These are phyloP conservation scores for Nemania diffusa DNA, from an alignment of 2,329 filamentous ascomycete species.

Conservation along the genomic window DNA sequence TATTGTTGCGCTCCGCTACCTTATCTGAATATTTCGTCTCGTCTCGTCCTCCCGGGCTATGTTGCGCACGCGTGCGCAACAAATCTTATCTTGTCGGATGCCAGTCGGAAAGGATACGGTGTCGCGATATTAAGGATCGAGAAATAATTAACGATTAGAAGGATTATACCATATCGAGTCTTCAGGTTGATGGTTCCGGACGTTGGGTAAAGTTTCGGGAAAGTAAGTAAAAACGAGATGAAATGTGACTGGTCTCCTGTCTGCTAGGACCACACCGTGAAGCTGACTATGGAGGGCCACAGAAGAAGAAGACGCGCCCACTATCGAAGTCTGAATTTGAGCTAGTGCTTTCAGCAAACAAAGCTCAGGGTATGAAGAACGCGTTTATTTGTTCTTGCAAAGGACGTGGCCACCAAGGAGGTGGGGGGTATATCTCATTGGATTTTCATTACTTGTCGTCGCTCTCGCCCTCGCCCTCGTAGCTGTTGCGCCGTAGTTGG, in stretches of 20 bases:
- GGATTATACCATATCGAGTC: background rate
- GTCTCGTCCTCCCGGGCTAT: background rate
- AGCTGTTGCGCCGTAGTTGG: slow-evolving; percentile 21
- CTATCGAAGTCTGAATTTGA: background rate
- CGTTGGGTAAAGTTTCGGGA: background rate
- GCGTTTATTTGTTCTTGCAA: slow-evolving; percentile 16
- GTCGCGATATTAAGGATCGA: slow-evolving; percentile 6
- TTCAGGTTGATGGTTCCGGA: background rate
- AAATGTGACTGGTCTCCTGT: background rate
- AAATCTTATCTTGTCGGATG: background rate
- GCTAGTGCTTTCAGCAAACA: slow-evolving; percentile 10
- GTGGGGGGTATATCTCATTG: background rate
- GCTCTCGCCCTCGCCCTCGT: slow-evolving; percentile 26
- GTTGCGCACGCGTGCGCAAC: slow-evolving; percentile 13
- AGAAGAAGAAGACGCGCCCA: slow-evolving; percentile 1
- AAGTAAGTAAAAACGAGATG: background rate
- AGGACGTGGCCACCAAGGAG: slow-evolving; percentile 14
- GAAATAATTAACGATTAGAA: background rate
- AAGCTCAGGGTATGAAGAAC: slow-evolving; percentile 11
- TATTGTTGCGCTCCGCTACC: background rate
- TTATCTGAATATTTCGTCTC: background rate
- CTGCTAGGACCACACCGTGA: background rate
- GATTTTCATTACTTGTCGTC: slow-evolving; percentile 28
- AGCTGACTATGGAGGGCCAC: background rate
- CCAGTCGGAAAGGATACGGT: background rate